phyloP scores from a whole-genome alignment of 1,139 yeast species.

The Hanseniaspora sp. region DNA sequence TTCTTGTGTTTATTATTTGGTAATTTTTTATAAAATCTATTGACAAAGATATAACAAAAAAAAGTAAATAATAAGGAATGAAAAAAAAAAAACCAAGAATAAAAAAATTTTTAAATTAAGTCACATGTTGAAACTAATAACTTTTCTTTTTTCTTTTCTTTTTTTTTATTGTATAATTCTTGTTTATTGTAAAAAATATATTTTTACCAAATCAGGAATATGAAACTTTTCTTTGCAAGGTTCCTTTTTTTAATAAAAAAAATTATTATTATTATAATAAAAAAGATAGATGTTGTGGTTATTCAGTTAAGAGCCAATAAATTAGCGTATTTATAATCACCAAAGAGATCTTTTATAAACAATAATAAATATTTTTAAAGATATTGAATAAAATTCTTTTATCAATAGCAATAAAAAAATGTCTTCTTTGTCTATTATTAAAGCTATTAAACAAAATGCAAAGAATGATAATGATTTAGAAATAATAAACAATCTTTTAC shows the following conservation, averaged over 20 bases:
- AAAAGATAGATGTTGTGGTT: too few relatives aligned
- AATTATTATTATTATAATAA: too few relatives aligned
- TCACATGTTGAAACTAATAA: neutral
- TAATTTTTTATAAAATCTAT: neutral
- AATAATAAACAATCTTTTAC: constrained; percentile 33
- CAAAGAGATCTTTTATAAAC: too few relatives aligned
- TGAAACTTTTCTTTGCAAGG: neutral
- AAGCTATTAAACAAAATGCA: constrained; percentile 49
- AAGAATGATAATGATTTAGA: constrained; percentile 37
- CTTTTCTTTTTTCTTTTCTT: neutral
- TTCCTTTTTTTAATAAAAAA: too few relatives aligned
- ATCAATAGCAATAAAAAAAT: neutral
- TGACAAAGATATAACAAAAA: neutral
- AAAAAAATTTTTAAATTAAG: neutral
- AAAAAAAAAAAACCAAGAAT: neutral
- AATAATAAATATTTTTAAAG: neutral
- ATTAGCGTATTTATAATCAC: too few relatives aligned
- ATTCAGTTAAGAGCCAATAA: too few relatives aligned
- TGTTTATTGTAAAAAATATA: neutral
- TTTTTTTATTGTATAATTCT: too few relatives aligned
- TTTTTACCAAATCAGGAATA: neutral
- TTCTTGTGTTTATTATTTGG: neutral
- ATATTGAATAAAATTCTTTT: neutral
- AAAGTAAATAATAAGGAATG: too few relatives aligned
- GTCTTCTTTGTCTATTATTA: constrained; percentile 38